Percentiles rank a stretch among this genome's conserved stretches.
These are phyloP conservation scores for Apiospora hydei DNA, from an alignment of 2,329 filamentous ascomycete genomes.

Conservation along the genomic window DNA sequence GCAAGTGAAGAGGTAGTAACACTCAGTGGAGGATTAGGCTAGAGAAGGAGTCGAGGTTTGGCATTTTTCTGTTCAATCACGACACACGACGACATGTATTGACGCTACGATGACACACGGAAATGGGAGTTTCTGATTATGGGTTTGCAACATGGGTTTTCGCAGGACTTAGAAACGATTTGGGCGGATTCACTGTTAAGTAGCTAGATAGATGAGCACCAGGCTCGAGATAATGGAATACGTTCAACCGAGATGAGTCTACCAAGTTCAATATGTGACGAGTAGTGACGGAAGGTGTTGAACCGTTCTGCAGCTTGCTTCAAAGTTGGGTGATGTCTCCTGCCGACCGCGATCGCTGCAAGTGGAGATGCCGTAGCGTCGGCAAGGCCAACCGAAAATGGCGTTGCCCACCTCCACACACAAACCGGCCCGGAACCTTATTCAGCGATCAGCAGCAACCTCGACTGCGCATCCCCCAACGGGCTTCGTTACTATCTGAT, in stretches of 20 bases:
- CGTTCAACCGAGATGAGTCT: background rate
- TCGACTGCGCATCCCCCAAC: background rate
- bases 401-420: slow-evolving; percentile 10
- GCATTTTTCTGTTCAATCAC: background rate
- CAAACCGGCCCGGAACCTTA: slow-evolving; percentile 18
- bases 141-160: background rate
- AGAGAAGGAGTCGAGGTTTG: background rate
- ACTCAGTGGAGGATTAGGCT: background rate
- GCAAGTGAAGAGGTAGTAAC: background rate
- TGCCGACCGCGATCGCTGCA: background rate
- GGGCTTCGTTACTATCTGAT: too few relatives aligned
- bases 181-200: background rate
- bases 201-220: background rate
- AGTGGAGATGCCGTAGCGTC: slow-evolving; percentile 20
- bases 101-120: background rate
- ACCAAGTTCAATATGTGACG: too few relatives aligned
- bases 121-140: background rate
- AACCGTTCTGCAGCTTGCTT: background rate
- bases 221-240: background rate
- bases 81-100: background rate
- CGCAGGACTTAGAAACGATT: too few relatives aligned
- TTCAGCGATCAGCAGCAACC: background rate
- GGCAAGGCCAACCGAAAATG: slow-evolving; percentile 3
- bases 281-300: too few relatives aligned
- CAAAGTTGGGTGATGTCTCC: background rate